phyloP scores from a whole-genome alignment of 1,139 yeast species.

The Hyphopichia pseudoburtonii region DNA sequence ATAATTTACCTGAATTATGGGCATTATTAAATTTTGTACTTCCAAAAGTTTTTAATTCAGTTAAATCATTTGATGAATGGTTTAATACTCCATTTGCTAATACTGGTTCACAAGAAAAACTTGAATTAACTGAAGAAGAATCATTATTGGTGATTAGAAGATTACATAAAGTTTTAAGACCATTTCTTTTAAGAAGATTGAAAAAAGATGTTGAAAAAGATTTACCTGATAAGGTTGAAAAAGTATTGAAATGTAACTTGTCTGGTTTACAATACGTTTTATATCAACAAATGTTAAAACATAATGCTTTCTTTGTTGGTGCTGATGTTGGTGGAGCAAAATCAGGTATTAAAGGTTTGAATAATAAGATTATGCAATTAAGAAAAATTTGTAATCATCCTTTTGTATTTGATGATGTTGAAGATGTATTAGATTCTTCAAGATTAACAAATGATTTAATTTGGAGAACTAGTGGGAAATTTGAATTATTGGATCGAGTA shows the following conservation, averaged over 20 bases:
- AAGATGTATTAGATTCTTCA: constrained; percentile 77
- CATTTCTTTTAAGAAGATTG: constrained; percentile 88
- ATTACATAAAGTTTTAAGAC: constrained; percentile 93
- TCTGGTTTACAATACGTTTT: constrained; percentile 80
- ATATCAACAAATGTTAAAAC: constrained; percentile 75
- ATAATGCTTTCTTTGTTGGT: constrained; percentile 65
- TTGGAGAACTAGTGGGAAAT: constrained; percentile 79
- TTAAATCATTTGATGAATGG: constrained; percentile 87
- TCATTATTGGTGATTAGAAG: constrained; percentile 90
- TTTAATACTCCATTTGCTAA: constrained; percentile 83
- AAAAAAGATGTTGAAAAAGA: constrained; percentile 97
- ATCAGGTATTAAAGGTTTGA: constrained; percentile 75
- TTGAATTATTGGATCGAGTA: constrained; percentile 71
- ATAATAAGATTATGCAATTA: constrained; percentile 92
- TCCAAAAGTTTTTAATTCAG: constrained; percentile 81
- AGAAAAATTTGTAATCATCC: constrained; percentile 98
- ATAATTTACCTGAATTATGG: constrained; percentile 83
- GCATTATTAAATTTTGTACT: constrained; percentile 75
- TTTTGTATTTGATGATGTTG: constrained; percentile 94
- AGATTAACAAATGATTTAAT: constrained; percentile 66
- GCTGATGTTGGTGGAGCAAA: constrained; percentile 42
- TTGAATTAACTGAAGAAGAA: constrained; percentile 87
- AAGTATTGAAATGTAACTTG: constrained; percentile 92
- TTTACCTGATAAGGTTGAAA: constrained; percentile 92
- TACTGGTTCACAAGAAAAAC: constrained; percentile 78